Evolutionary conservation across 2,329 filamentous ascomycete genomes (phyloP), one percentile per base, ranked within the genome.

Genomic region (Sporothrix globosa): DNA sequence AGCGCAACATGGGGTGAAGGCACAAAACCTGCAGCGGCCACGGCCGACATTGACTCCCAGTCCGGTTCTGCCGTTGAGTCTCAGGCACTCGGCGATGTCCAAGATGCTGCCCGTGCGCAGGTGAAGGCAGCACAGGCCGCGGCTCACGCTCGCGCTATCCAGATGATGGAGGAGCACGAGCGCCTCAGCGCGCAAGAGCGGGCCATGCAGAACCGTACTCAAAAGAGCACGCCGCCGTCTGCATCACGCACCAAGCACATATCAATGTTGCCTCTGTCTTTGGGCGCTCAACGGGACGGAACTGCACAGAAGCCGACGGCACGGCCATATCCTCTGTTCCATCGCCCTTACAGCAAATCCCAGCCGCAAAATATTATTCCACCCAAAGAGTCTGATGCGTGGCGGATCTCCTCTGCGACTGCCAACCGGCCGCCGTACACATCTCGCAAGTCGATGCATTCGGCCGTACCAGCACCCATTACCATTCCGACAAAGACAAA

Each of bases 151-250:
- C 67, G 70, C 0, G 58, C 69, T 19, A 48, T 72, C 56, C 66
- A 67, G 34, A 63, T 72, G 14, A 60, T 72, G 46, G 69, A 72
- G 3, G 73, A 72, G 7, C 71, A 73, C 4, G 71, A 73, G 44
- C 73, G 71, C 2, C 69, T 69, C 30, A 41, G 44, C 7, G 69
- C 71, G 0, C 53, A 69, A 11, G n/a, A 65, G 11, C 50, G 69
- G 44, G 17, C 21, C 17, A 19, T 21, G 14, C 39, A 54, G 6
- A 30, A 19, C 34, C 48, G 34, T 9, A 30, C 19, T 3, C 67
- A 56, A 2, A 70, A 53, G 54, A 54, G 39, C 39, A 63, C 54
- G 3, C 68, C 60, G 2, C 52, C 60, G 3, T 41, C 60, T 27
- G 19, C 61, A 19, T 41, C 46, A 2, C 44, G 39, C 54, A 30